These are phyloP conservation scores for Lichtheimia ramosa DNA, from an alignment of 371 early-diverging fungal genomes.

Conservation along the genomic window DNA sequence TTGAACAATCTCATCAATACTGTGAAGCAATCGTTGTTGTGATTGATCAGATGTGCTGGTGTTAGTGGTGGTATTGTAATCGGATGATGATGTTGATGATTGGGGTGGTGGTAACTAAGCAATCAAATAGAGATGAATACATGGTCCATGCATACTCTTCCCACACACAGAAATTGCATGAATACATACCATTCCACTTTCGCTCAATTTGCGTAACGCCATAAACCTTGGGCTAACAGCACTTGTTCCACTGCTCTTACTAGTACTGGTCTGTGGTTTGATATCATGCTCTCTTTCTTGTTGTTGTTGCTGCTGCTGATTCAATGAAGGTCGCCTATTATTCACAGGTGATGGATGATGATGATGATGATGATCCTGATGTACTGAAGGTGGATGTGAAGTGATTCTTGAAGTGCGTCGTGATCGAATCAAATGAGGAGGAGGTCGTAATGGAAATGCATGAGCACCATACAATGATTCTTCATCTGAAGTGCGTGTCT, in stretches of 20 bases:
- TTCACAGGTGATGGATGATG: too few relatives aligned
- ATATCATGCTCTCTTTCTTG: not conserved
- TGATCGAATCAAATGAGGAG: slow-evolving; percentile 34
- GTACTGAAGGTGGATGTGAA: too few relatives aligned
- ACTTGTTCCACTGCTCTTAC: slow-evolving; percentile 25
- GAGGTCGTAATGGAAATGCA: slow-evolving; percentile 36
- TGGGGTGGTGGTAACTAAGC: not conserved
- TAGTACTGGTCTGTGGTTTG: not conserved
- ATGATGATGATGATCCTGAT: too few relatives aligned
- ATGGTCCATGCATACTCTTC: not conserved
- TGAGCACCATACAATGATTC: slow-evolving; percentile 7
- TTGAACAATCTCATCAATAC: slow-evolving; percentile 29
- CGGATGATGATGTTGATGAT: not conserved
- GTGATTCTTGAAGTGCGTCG: slow-evolving; percentile 24
- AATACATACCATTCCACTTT: slow-evolving; percentile 23
- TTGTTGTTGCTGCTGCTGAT: slow-evolving; percentile 10
- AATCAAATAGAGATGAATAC: not conserved
- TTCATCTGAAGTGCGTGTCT: slow-evolving; percentile 12
- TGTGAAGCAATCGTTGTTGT: slow-evolving; percentile 18
- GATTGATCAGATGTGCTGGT: not conserved
- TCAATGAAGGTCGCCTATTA: too few relatives aligned
- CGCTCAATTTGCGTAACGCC: slow-evolving; percentile 41
- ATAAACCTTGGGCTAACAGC: slow-evolving; percentile 49
- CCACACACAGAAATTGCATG: not conserved
- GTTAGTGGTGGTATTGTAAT: not conserved